A percentile compares a stretch with the other conserved stretches of the same genome.
Evolutionary conservation across 2,329 filamentous ascomycete species (phyloP).

Genomic region (Blumeria hordei): DNA sequence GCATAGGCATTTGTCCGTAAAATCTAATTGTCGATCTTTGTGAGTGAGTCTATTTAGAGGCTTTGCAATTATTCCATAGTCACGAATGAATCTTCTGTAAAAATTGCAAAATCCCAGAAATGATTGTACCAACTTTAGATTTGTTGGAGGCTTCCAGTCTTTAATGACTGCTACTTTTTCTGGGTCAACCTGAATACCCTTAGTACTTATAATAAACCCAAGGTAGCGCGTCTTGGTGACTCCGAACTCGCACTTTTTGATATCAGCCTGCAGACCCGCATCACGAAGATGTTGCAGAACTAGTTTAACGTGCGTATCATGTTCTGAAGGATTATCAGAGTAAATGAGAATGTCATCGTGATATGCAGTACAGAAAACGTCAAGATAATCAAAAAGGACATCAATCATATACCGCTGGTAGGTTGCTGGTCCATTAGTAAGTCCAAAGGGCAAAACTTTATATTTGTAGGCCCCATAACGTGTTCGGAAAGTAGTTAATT

Average conservation of each 20-base stretch:
- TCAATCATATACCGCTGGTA: conserved; percentile 3
- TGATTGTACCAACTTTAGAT: background rate
- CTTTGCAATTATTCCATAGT: background rate
- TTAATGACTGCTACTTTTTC: no score
- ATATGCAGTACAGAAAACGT: conserved; percentile 1
- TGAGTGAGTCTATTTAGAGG: background rate
- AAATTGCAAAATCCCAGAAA: background rate
- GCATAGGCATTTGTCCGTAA: background rate
- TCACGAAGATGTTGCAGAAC: conserved; percentile 1
- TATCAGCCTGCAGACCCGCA: background rate
- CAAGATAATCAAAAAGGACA: background rate
- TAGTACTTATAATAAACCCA: conserved; percentile 1
- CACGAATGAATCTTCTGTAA: background rate
- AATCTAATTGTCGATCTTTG: background rate
- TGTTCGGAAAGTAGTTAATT: no score
- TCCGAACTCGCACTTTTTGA: conserved; percentile 2
- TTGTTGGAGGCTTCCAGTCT: background rate
- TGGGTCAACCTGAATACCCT: no score
- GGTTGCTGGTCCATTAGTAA: no score
- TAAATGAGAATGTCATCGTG: conserved; percentile 4
- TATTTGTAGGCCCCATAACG: no score
- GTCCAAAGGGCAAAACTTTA: conserved; percentile 2
- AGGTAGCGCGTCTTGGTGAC: conserved; percentile 1
- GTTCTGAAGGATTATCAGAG: background rate
- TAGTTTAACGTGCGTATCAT: conserved; percentile 1